Evolutionary conservation across 352 stramenopile species (phyloP).

Genomic region (Pythium vanterpoolii): DNA sequence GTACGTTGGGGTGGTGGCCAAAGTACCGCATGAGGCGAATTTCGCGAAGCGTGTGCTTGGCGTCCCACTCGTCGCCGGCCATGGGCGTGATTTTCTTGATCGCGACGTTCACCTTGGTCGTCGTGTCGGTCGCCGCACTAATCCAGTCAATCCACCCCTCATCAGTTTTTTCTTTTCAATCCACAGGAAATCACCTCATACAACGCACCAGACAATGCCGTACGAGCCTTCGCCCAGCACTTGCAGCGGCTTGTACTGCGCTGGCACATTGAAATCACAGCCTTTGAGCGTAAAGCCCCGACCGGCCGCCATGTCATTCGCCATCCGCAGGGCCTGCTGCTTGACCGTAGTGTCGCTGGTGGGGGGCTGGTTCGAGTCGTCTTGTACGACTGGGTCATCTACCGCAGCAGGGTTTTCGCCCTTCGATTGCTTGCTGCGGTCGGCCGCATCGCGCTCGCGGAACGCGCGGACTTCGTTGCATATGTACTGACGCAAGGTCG

Average conservation of each 20-base stretch:
- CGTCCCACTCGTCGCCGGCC: conserved; percentile 85
- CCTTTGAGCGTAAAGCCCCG: conserved; percentile 79
- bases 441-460: conserved; percentile 27
- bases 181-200: background rate
- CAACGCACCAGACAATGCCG: conserved; percentile 82
- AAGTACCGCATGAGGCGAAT: conserved; percentile 91
- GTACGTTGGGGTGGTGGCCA: conserved; percentile 84
- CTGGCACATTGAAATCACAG: conserved; percentile 82
- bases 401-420: background rate
- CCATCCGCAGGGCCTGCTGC: conserved; percentile 18
- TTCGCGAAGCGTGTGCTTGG: conserved; percentile 90
- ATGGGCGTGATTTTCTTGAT: conserved; percentile 95
- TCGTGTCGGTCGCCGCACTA: conserved; percentile 69
- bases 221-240: conserved; percentile 91
- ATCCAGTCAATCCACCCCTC: too few relatives aligned
- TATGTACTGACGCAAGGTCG: conserved; percentile 75
- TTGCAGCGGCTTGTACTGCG: conserved; percentile 79
- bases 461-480: conserved; percentile 76
- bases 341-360: background rate
- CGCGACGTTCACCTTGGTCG: conserved; percentile 76
- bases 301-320: conserved; percentile 57
- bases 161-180: too few relatives aligned
- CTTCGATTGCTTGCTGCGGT: conserved; percentile 22
- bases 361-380: conserved; percentile 5
- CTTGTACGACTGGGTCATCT: background rate